phyloP scores from a whole-genome alignment of 352 stramenopile species.

The Pythium phragmiticola region DNA sequence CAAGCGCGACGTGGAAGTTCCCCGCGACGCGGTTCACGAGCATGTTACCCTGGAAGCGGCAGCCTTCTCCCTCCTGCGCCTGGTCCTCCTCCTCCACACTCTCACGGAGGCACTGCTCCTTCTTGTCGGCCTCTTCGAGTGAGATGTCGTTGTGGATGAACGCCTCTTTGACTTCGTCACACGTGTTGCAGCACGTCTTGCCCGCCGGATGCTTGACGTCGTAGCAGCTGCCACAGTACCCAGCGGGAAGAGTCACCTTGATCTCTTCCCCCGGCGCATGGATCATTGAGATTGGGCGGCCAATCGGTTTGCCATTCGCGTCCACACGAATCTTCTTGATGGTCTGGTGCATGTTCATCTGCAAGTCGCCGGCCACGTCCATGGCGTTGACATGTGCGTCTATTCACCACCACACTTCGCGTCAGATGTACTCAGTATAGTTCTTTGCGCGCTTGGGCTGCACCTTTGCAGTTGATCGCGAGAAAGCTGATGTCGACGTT shows the following conservation, averaged over 20 bases:
- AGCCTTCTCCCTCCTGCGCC: conserved; percentile 78
- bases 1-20: conserved; percentile 85
- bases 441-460: background rate
- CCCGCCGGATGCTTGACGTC: conserved; percentile 71
- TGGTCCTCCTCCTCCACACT: conserved; percentile 57
- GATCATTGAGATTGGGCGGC: conserved; percentile 45
- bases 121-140: conserved; percentile 72
- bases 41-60: conserved; percentile 79
- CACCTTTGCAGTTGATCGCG: conserved; percentile 90
- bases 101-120: conserved; percentile 80
- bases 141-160: conserved; percentile 73
- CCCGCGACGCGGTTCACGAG: conserved; percentile 82
- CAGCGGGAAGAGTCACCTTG: conserved; percentile 52
- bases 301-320: conserved; percentile 65
- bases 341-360: conserved; percentile 96
- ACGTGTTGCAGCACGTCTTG: conserved; percentile 82
- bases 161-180: conserved; percentile 81
- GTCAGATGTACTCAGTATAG: conserved; percentile 1
- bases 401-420: background rate
- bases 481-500: conserved; percentile 99
- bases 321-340: conserved; percentile 93
- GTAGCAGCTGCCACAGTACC: conserved; percentile 97
- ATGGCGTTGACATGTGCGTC: conserved; percentile 98
- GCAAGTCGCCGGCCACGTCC: conserved; percentile 97
- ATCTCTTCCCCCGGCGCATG: conserved; percentile 32